These are phyloP conservation scores for Nicotiana knightiana DNA, from an alignment of 257 asterid species.

Conservation along the genomic window DNA sequence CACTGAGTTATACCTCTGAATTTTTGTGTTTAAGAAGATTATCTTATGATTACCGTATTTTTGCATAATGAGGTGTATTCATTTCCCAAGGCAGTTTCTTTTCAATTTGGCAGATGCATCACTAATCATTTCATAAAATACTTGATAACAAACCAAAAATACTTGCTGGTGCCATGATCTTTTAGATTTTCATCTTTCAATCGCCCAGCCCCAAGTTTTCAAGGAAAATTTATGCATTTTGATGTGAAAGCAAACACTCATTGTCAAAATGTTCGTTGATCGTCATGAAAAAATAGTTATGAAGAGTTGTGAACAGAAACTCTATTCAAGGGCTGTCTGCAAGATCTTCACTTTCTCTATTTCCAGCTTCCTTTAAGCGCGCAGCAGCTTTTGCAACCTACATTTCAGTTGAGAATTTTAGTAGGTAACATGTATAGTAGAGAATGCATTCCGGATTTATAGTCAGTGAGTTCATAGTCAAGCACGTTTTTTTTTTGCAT, in stretches of 20 bases:
- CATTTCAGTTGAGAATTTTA: not conserved
- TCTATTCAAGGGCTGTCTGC: not conserved
- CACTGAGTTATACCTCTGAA: not conserved
- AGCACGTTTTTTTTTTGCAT: no score
- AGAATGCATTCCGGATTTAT: not conserved
- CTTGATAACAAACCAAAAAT: not conserved
- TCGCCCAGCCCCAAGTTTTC: no score
- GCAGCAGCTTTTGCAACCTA: slow-evolving; percentile 27
- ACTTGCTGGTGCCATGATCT: not conserved
- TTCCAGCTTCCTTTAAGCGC: slow-evolving; percentile 20
- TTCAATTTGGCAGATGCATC: not conserved
- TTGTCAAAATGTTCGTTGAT: not conserved
- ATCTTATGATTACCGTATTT: not conserved
- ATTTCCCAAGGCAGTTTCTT: not conserved
- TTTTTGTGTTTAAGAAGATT: not conserved
- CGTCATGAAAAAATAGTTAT: not conserved
- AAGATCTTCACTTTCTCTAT: not conserved
- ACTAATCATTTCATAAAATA: not conserved
- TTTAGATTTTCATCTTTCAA: no score
- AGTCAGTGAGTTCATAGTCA: not conserved
- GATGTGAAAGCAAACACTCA: not conserved
- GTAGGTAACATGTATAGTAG: not conserved
- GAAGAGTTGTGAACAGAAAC: not conserved
- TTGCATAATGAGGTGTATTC: not conserved
- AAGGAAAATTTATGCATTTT: not conserved